Conservation (phyloP, 768 basidiomycete species). For the Leucocoprinus birnbaumii region DNA sequence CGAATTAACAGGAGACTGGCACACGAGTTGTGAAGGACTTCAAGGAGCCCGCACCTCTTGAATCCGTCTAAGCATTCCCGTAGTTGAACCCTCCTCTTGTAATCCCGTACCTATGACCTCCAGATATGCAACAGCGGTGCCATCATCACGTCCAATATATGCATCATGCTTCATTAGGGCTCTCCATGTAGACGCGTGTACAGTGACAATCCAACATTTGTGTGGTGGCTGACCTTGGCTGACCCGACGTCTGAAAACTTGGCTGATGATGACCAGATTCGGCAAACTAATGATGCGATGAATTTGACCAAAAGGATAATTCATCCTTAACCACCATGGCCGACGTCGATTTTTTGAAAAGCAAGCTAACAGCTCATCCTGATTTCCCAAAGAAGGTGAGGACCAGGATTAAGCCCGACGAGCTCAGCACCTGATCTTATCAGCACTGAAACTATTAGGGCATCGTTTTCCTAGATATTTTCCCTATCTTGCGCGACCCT, state of each 20-base stretch:
- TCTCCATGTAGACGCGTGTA: neutral
- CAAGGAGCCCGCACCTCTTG: constrained; percentile 95
- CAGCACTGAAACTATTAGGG: constrained; percentile 48
- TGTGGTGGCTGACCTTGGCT: no score
- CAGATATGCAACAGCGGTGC: constrained; percentile 18
- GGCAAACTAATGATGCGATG: neutral
- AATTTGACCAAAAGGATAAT: neutral
- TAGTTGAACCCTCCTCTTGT: constrained; percentile 29
- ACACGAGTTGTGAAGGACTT: constrained; percentile 93
- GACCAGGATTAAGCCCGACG: neutral
- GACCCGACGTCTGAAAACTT: no score
- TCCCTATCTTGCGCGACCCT: constrained; percentile 88
- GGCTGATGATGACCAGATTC: neutral
- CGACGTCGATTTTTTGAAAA: constrained; percentile 71
- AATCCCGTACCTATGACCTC: constrained; percentile 23
- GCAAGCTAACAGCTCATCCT: constrained; percentile 54
- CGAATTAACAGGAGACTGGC: constrained; percentile 75
- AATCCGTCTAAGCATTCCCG: constrained; percentile 71
- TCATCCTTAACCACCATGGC: constrained; percentile 45
- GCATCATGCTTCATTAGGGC: constrained; percentile 16
- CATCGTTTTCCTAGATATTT: constrained; percentile 90
- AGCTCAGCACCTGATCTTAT: neutral
- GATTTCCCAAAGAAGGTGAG: constrained; percentile 91
- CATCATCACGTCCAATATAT: constrained; percentile 21
- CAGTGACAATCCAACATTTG: neutral